A percentile compares a stretch with the other conserved stretches of the same genome.
phyloP scores from a whole-genome alignment of 2,329 filamentous ascomycete genomes.

The Aspergillus sp. region DNA sequence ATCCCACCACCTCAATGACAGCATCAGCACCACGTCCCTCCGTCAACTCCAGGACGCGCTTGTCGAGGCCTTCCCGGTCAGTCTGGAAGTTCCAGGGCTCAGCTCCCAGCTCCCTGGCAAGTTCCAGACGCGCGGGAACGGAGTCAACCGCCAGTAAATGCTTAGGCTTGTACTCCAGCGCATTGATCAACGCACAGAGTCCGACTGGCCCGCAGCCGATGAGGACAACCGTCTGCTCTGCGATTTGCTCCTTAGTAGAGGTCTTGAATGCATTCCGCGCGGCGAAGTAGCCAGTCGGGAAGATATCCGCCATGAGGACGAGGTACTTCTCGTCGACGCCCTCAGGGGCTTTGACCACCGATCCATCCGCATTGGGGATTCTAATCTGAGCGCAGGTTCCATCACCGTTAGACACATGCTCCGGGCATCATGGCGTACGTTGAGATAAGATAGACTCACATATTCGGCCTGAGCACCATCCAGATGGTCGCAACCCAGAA shows the following conservation, averaged over 20 bases:
- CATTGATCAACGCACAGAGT: conserved; percentile 78
- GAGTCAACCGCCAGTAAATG: conserved; percentile 78
- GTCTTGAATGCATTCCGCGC: conserved; percentile 74
- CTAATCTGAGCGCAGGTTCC: conserved; percentile 55
- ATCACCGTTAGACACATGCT: background rate
- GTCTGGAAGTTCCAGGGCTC: conserved; percentile 78
- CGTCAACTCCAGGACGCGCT: conserved; percentile 72
- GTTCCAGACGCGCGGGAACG: conserved; percentile 70
- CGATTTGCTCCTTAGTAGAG: conserved; percentile 58
- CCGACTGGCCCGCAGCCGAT: conserved; percentile 86
- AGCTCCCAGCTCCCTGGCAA: conserved; percentile 73
- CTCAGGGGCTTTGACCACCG: conserved; percentile 71
- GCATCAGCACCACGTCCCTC: conserved; percentile 82
- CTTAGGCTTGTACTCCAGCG: conserved; percentile 73
- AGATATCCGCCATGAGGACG: conserved; percentile 90
- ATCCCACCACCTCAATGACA: conserved; percentile 76
- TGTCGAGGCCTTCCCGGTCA: conserved; percentile 65
- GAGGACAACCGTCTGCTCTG: conserved; percentile 71
- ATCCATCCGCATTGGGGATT: conserved; percentile 78
- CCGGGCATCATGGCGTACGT: background rate
- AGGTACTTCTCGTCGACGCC: conserved; percentile 73
- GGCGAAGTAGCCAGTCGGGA: conserved; percentile 81
- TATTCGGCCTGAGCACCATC: conserved; percentile 84
- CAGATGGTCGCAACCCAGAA: conserved; percentile 70
- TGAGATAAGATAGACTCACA: conserved; percentile 38